Evolutionary conservation across 306 rosid species (phyloP).

Genomic region (Pyrus bretschneideri): DNA sequence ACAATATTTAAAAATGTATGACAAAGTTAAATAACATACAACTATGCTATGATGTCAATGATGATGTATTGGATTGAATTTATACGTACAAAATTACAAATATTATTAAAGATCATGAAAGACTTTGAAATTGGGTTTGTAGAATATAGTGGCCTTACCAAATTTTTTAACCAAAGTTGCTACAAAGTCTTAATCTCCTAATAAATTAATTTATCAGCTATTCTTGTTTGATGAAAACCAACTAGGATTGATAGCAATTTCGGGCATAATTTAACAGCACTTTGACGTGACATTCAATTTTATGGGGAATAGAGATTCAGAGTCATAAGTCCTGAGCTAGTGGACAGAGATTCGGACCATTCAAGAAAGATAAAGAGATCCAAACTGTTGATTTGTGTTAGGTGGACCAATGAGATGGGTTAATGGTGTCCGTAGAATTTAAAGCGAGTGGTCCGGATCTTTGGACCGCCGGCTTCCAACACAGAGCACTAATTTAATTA

Average conservation of each 20-base stretch:
- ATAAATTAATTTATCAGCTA: neutral
- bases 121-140: neutral
- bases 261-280: neutral
- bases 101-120: neutral
- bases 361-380: too few species aligned
- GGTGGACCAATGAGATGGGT: too few species aligned
- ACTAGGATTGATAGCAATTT: neutral
- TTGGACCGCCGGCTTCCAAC: rapidly evolving
- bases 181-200: neutral
- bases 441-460: too few species aligned
- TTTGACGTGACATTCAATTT: neutral
- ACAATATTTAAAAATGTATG: neutral
- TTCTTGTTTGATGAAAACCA: neutral
- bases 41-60: neutral
- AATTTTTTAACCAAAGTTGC: too few species aligned
- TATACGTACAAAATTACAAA: neutral
- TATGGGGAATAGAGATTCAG: neutral
- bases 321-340: too few species aligned
- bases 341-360: too few species aligned
- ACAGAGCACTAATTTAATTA: too few species aligned
- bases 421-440: too few species aligned
- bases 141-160: too few species aligned
- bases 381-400: too few species aligned
- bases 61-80: neutral
- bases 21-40: too few species aligned